Evolutionary conservation across 768 basidiomycete genomes (phyloP), one percentile per base, ranked within the genome.

Genomic region (Naganishia antarctica): DNA sequence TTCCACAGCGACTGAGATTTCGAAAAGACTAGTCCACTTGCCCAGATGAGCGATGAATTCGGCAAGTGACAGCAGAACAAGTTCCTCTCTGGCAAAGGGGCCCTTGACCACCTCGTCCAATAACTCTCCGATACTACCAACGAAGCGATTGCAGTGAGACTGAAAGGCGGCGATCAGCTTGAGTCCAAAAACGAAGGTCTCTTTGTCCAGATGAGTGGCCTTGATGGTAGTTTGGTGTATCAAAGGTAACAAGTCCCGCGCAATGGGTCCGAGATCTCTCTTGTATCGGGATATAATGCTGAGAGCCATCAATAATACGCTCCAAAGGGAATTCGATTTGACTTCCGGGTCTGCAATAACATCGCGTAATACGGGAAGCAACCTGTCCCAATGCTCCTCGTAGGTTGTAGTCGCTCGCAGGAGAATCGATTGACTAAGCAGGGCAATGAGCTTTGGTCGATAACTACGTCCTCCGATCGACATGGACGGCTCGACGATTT

Each of bases 371-470:
- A 48, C 34, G 9, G 29, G 3, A 11, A 62, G 26, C 21, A 63
- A 25, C 26, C 41, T 25, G 9, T 25, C 47, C 51, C 61, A 59
- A 15, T 48, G 11, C 3, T 44, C 18, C 29, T 63, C 57, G 51
- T 63, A 63, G 2, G 45, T 28, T 1, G 32, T 29, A 8, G 50
- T 45, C 31, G 43, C 26, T 9, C 53, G 32, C 23, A 67, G 61
- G 7, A 67, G 49, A 8, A 67, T 61, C 13, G 61, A 61, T 29
- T 67, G 66, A 29, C 59, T 61, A 2, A 67, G 45, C 5, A 61
- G 40, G 15, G 53, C 40, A 13, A 67, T 41, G 16, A 67, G 46
- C 44, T 63, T 62, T n/a, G 66, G 26, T 8, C 53, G 60, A 21
- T 59, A 51, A 45, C n/a, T 49, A 7, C 45, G 32, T 26, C 43